Conservation (phyloP, 2,329 filamentous ascomycete species). For the Endoconidiophora laricicola region DNA sequence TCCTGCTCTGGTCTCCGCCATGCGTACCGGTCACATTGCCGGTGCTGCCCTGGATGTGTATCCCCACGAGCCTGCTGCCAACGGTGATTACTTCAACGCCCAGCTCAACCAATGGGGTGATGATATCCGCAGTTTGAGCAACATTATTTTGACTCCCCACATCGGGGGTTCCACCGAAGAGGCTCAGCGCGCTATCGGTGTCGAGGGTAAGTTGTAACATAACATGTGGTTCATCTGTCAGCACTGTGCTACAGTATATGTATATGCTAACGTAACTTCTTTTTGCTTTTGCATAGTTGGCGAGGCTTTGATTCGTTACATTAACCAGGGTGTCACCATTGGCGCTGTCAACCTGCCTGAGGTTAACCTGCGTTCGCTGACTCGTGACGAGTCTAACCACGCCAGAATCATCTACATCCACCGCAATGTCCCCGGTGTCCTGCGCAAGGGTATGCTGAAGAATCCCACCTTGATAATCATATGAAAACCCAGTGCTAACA, state of each 20-base stretch:
- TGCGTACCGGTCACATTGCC: slow-evolving; percentile 71
- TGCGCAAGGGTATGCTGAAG: slow-evolving; percentile 51
- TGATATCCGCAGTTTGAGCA: slow-evolving; percentile 70
- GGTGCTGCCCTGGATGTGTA: slow-evolving; percentile 96
- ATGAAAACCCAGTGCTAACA: not conserved
- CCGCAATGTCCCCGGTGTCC: slow-evolving; percentile 86
- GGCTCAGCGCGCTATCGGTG: slow-evolving; percentile 86
- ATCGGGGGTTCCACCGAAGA: slow-evolving; percentile 97
- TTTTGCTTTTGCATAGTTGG: slow-evolving; percentile 37
- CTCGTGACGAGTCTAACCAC: slow-evolving; percentile 74
- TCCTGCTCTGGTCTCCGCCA: slow-evolving; percentile 72
- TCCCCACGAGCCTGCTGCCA: slow-evolving; percentile 80
- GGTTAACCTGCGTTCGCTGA: slow-evolving; percentile 75
- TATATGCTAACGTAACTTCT: slow-evolving; percentile 12
- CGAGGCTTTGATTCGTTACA: slow-evolving; percentile 77
- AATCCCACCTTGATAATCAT: not conserved
- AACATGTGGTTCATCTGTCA: not conserved
- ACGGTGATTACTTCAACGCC: slow-evolving; percentile 87
- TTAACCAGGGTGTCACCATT: slow-evolving; percentile 83
- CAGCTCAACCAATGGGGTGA: slow-evolving; percentile 70
- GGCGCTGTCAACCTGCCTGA: slow-evolving; percentile 97
- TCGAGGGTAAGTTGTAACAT: slow-evolving; percentile 43
- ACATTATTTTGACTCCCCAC: slow-evolving; percentile 89
- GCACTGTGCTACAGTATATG: not conserved
- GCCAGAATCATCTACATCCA: slow-evolving; percentile 93